Base-by-base conservation (phyloP, 1,284 basidiomycete species). In the Ganoderma lucidum region DNA sequence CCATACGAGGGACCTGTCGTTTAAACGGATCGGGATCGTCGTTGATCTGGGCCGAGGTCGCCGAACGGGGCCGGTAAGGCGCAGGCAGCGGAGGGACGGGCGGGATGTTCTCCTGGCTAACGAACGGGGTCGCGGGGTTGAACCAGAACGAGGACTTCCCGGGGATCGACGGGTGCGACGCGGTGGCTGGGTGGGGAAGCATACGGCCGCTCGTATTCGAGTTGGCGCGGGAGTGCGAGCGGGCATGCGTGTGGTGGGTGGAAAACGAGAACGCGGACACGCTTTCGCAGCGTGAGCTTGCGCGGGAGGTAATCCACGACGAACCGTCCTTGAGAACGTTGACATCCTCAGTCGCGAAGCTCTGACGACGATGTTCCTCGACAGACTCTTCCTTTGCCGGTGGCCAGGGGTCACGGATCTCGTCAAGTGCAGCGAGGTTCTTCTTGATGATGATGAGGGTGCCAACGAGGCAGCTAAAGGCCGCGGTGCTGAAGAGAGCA, bases 231-330 rank as follows among this genome's bases (percentile, higher is more conserved):
- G 77, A 78, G 65, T 61, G 59, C 39, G 59, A 41, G 23, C 59
- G 59, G 59, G 37, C 59, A 19, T 78, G 74, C 6, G 87, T 87
- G 62, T 88, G 85, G 74, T 88, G 87, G 0, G 90, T 91, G 0
- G 90, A 89, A 78, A 92, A 91, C 0, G 90, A 92, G 85, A 90
- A 92, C 23, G 85, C 85, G 12, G 90, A 92, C 23, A 87, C 79
- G 1, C 90, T 90, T 60, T 85, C 83, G 65, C 81, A 86, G 48
- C 84, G 85, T n/a, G 89, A 81, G 71, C 83, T 85, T 4, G 86
- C 83, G 55, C 86, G 84, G 59, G 91, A 92, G 1, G 91, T 91
- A 69, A 93, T 87, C 91, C 92, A 93, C 19, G 91, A 92, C 66
- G 87, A 87, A 61, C 90, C 90, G 71, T 92, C 90, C 51, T 88